These are phyloP conservation scores for Lipomyces chichibuensis DNA, from an alignment of 805 yeast genomes.

Conservation along the genomic window DNA sequence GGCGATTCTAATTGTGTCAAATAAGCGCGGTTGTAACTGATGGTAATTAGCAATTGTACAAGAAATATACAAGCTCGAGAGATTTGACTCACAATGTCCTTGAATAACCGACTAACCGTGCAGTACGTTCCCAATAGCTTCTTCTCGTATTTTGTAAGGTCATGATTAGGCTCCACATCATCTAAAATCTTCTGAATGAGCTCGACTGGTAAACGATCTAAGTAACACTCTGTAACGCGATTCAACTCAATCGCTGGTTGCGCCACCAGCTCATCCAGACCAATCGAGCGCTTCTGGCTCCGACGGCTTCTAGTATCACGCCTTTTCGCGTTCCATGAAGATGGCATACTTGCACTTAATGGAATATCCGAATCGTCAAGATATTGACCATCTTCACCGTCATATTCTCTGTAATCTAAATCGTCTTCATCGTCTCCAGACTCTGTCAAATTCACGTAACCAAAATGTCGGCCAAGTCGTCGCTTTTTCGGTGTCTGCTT, in stretches of 20 bases:
- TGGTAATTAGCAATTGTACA: background rate
- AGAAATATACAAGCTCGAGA: background rate
- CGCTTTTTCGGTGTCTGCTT: slow-evolving; percentile 3
- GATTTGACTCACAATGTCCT: slow-evolving; percentile 21
- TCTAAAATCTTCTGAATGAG: slow-evolving; percentile 13
- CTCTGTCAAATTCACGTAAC: slow-evolving; percentile 12
- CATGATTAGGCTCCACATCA: slow-evolving; percentile 16
- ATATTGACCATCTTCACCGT: slow-evolving; percentile 5
- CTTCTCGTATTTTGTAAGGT: slow-evolving; percentile 19
- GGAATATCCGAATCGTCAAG: slow-evolving; percentile 4
- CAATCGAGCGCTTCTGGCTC: background rate
- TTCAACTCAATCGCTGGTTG: background rate
- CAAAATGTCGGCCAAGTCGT: slow-evolving; percentile 6
- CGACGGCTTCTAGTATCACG: background rate
- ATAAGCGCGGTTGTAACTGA: slow-evolving; percentile 30
- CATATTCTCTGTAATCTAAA: slow-evolving; percentile 19
- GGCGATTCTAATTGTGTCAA: slow-evolving; percentile 18
- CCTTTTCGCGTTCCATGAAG: background rate
- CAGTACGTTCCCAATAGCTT: slow-evolving; percentile 16
- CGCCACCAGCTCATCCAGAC: background rate
- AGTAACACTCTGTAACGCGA: slow-evolving; percentile 1
- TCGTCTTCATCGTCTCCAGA: slow-evolving; percentile 34
- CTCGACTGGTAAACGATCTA: slow-evolving; percentile 14
- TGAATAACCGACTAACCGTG: slow-evolving; percentile 18
- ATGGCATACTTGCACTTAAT: background rate